These are phyloP conservation scores for Tylopilus cervinicoccineus DNA, from an alignment of 768 basidiomycete genomes.

Conservation along the genomic window DNA sequence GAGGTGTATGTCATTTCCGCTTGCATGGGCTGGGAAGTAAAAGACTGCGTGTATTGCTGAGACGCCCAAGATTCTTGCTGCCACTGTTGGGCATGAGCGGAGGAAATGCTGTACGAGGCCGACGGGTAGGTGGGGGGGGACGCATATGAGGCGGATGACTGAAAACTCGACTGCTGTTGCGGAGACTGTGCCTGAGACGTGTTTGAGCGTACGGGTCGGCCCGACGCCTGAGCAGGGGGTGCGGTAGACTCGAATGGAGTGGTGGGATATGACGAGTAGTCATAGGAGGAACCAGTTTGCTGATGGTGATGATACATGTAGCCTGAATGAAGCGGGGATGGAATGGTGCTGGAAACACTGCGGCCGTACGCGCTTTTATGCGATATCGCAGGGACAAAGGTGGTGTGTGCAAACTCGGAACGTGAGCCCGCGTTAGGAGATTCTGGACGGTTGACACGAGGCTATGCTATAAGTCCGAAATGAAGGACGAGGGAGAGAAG, in stretches of 20 bases:
- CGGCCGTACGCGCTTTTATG: constrained; percentile 28
- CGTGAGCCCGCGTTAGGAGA: constrained; percentile 28
- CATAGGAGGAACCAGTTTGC: constrained; percentile 44
- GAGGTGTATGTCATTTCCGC: constrained; percentile 34
- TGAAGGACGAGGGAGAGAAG: constrained; percentile 32
- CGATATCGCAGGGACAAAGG: constrained; percentile 26
- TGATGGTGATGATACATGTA: constrained; percentile 54
- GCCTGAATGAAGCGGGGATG: constrained; percentile 48
- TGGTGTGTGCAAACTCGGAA: constrained; percentile 28
- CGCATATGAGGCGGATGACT: constrained; percentile 27
- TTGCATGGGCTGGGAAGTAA: constrained; percentile 32
- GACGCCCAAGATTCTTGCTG: constrained; percentile 38
- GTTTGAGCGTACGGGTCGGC: constrained; percentile 27
- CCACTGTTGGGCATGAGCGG: constrained; percentile 37
- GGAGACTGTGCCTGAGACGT: constrained; percentile 33
- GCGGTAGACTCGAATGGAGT: constrained; percentile 25
- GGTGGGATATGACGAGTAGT: constrained; percentile 43
- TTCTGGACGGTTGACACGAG: constrained; percentile 30
- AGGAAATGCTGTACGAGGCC: constrained; percentile 26
- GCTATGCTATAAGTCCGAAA: constrained; percentile 34
- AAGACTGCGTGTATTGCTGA: constrained; percentile 31
- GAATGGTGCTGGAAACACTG: constrained; percentile 15
- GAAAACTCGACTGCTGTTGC: constrained; percentile 25
- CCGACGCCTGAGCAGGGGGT: constrained; percentile 28
- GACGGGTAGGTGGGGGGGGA: constrained; percentile 29